These are phyloP conservation scores for Xerocomus potaroensis DNA, from an alignment of 768 basidiomycete genomes.

Conservation along the genomic window DNA sequence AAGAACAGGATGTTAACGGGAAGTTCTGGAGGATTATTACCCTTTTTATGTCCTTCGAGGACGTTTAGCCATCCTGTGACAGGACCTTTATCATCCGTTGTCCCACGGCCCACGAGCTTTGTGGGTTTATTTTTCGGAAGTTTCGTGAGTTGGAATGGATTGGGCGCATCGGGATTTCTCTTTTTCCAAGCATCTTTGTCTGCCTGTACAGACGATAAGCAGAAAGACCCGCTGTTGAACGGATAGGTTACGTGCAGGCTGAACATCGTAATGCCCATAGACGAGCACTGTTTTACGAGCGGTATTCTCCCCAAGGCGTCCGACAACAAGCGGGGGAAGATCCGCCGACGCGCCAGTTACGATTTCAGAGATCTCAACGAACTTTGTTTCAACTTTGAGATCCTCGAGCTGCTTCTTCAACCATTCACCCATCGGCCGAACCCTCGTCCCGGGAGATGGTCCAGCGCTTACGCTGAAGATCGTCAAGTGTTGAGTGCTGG, in stretches of 20 bases:
- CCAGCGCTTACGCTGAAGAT: background rate
- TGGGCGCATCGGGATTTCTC: background rate
- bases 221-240: background rate
- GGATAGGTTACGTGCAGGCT: background rate
- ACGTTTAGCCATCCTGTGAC: conserved; percentile 88
- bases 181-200: background rate
- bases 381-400: background rate
- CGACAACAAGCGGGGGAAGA: background rate
- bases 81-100: conserved; percentile 89
- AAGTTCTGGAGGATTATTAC: conserved; percentile 30
- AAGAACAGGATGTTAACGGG: conserved; percentile 86
- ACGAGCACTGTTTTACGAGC: background rate
- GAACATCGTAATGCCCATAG: background rate
- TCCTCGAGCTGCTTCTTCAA: background rate
- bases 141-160: background rate
- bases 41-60: conserved; percentile 74
- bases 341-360: too few species aligned
- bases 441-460: background rate
- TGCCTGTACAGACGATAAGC: background rate
- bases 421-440: background rate
- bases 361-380: background rate
- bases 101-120: conserved; percentile 75
- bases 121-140: background rate
- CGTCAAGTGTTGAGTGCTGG: too few species aligned
- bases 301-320: background rate